Evolutionary conservation across 768 basidiomycete genomes (phyloP).

Genomic region (Lactifluus rugatus): DNA sequence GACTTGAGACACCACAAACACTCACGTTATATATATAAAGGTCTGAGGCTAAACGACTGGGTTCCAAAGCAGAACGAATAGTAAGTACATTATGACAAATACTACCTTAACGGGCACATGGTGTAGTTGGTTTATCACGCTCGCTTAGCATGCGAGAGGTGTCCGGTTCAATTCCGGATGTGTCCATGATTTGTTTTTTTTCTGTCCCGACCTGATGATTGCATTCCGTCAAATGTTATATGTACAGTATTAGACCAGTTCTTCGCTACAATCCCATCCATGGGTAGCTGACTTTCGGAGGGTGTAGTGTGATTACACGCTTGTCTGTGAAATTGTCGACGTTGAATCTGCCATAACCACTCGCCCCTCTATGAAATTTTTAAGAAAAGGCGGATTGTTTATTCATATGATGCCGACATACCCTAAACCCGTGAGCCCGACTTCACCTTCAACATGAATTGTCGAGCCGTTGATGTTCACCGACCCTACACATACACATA

Average conservation of each 20-base stretch:
- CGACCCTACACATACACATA: conserved; percentile 32
- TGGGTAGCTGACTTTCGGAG: conserved; percentile 20
- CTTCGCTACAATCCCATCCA: neutral
- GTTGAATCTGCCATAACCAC: conserved; percentile 46
- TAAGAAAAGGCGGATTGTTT: neutral
- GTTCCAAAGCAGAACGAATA: too few species aligned
- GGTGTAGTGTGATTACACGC: conserved; percentile 35
- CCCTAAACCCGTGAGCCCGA: conserved; percentile 38
- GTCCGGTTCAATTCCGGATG: conserved; percentile 18
- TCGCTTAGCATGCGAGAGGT: conserved; percentile 19
- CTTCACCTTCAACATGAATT: conserved; percentile 34
- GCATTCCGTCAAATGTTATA: too few species aligned
- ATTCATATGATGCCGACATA: conserved; percentile 24
- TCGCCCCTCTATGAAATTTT: conserved; percentile 21
- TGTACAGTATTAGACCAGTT: too few species aligned
- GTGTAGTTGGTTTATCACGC: conserved; percentile 20
- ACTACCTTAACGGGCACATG: conserved; percentile 7
- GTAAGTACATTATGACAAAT: too few species aligned
- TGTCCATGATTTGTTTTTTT: conserved; percentile 4
- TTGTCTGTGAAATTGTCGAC: conserved; percentile 42
- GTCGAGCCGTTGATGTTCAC: conserved; percentile 48
- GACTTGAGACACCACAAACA: too few species aligned
- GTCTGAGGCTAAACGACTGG: too few species aligned
- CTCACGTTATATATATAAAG: too few species aligned
- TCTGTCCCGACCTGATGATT: too few species aligned